Evolutionary conservation across 345 rosid species (phyloP), one percentile per base, ranked within the genome.

Genomic region (Raphanus sativus): DNA sequence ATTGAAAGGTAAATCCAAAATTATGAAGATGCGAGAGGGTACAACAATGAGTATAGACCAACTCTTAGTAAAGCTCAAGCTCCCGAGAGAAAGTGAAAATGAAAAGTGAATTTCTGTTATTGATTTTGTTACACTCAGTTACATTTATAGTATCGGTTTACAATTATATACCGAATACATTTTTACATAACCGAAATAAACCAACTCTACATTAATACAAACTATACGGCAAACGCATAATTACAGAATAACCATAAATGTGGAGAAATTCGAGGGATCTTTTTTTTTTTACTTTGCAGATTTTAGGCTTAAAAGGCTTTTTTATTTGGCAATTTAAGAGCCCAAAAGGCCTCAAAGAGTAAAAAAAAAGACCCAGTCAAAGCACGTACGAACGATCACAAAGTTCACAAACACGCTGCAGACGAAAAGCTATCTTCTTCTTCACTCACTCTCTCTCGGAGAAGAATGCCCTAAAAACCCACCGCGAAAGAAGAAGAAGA

Each of bases 381-480:
- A 54, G 16, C 33, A 55, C 69, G 64, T 4, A 26, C 73, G 33
- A 56, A 21, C 21, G 21, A 21, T 21, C 21, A 21, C 21, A 21
- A 21, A 21, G 21, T 21, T 59, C 73, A 60, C 13, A 28, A 54
- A 10, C 36, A 59, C 70, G 16, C 59, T 13, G 5, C 12, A 54
- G 1, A 3, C 59, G 9, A 67, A 69, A 12, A 28, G 70, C 40
- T 7, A 2, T 29, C 29, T 77, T 62, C 24, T 40, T 63, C 30
- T 28, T 28, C 30, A 28, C 30, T 28, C 30, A 28, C 30, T 28
- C 30, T 28, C 77, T 32, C 33, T 34, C 65, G 12, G 45, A 40
- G 42, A 30, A 3, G 54, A 15, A 71, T 65, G 16, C 74, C 81
- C 74, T 78, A 78, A 71, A 78, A 71, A 60, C 62, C 21, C 70